Conservation (phyloP, 75 land plant genomes). For the Sequoia sempervirens region DNA sequence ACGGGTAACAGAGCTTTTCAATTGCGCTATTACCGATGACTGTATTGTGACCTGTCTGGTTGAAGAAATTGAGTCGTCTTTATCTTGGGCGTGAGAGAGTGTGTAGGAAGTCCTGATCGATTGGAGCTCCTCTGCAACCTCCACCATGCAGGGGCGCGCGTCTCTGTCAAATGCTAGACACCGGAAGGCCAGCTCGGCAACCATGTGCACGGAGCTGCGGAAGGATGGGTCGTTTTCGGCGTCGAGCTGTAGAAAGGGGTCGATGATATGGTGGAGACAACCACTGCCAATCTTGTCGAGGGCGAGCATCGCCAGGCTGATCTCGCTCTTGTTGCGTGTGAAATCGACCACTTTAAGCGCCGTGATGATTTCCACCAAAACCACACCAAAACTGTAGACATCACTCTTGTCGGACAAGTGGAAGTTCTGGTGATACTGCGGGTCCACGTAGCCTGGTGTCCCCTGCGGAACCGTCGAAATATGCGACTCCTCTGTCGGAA, state of each 20-base stretch:
- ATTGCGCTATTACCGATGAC: not conserved
- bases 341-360: conserved; percentile 83
- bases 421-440: conserved; percentile 84
- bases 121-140: conserved; percentile 72
- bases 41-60: not conserved
- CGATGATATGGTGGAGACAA: conserved; percentile 66
- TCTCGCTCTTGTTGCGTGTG: conserved; percentile 45
- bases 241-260: conserved; percentile 44
- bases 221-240: conserved; percentile 45
- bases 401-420: conserved; percentile 89
- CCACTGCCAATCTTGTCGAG: conserved; percentile 60
- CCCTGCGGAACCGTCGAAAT: conserved; percentile 89
- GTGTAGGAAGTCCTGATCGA: conserved; percentile 24
- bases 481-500: conserved; percentile 56
- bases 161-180: conserved; percentile 81
- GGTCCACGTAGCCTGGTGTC: conserved; percentile 86
- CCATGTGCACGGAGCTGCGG: conserved; percentile 43
- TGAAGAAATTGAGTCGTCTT: conserved; percentile 1
- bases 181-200: conserved; percentile 86
- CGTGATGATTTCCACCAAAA: conserved; percentile 82
- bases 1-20: not conserved
- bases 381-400: conserved; percentile 94
- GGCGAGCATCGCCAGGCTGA: conserved; percentile 76
- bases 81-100: too few species aligned
- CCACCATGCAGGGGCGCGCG: conserved; percentile 75